Base-by-base conservation (phyloP, 257 asterid genomes). In the Osmanthus fragrans region DNA sequence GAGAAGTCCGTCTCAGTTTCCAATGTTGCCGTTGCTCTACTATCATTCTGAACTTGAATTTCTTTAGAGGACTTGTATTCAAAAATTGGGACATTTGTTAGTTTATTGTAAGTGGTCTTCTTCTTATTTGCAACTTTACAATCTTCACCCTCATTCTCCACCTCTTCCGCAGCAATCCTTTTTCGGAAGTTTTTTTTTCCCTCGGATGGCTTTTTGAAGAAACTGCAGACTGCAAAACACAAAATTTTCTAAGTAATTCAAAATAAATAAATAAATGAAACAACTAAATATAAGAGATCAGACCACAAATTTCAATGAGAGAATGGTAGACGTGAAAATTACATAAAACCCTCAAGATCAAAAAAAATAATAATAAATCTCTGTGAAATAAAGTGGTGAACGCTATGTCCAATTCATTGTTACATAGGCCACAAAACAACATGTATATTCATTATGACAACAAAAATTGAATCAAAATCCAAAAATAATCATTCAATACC, bases 1-100 rank as follows among this genome's bases (percentile, higher is more conserved):
- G 96, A 84, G 85, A 89, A 88, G 18, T 94, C 97, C 1, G 97
- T 92, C 85, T 94, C 99, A 1, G 97, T 91, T 83, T 94, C 96
- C 77, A 91, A 67, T 18, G 92, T 91, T 45, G 32, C 32, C 3
- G 32, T 30, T 30, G 98, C 92, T 77, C 85, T 82, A 76, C 82
- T 91, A 70, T 92, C 97, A 76, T 90, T 94, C 30, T 94, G 92
- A 79, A 92, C 95, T 83, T 94, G 96, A 82, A 92, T 89, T 75
- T 85, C 80, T 63, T 86, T 90, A 33, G 94, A 89, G 3, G 97
- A 94, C 81, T 91, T 94, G 2, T 89, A 94, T 74, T 90, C 92
- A 23, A 92, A 92, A 39, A 84, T 51, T 1, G 88, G 65, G 27
- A 85, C 65, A 1, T 30, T 84, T 88, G 0, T 84, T 40, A 30